Evolutionary conservation across 2,329 filamentous ascomycete species (phyloP), one percentile per base, ranked within the genome.

Genomic region (Cladosporium sp.): DNA sequence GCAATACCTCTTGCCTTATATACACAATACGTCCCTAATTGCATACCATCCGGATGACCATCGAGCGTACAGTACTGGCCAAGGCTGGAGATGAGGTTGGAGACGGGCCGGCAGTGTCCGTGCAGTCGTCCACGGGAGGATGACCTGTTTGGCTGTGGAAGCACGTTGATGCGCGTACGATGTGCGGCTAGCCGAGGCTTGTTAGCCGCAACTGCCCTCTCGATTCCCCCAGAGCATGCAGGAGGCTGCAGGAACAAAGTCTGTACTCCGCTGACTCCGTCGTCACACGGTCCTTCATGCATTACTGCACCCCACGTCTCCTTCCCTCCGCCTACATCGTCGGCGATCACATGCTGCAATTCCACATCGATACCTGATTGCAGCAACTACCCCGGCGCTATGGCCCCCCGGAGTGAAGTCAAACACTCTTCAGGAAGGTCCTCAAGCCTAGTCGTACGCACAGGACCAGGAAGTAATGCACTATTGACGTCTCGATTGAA

Each of bases 401-500:
- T 49, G 37, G 33, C 29, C 23, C 26, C 33, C 40, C n/a, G 46
- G 23, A 29, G n/a, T n/a, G 35, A 62, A 62, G 59, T 21, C 46
- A 35, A 52, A 52, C 46, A 62, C 59, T 26, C 46, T 37, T 52
- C 46, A 52, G 59, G 59, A 52, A 62, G 59, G 59, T 62, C 21
- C 29, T 35, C 31, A 37, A 53, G 57, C 57, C 57, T 60, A 60
- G 57, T 31, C 57, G 23, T 33, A 60, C 40, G 26, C 40, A 28
- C 37, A 31, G 40, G 14, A n/a, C 52, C 2, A 31, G 52, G 29
- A 55, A n/a, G 52, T 33, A 55, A 55, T 31, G 26, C 57, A 33
- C 57, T 60, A 60, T 60, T 33, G 44, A 40, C 49, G 31, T 49
- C 21, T 60, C 18, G 23, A 21, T 14, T 16, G n/a, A 29, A 31